Conservation (phyloP, 2,329 filamentous ascomycete species). For the Diplodia mutila region DNA sequence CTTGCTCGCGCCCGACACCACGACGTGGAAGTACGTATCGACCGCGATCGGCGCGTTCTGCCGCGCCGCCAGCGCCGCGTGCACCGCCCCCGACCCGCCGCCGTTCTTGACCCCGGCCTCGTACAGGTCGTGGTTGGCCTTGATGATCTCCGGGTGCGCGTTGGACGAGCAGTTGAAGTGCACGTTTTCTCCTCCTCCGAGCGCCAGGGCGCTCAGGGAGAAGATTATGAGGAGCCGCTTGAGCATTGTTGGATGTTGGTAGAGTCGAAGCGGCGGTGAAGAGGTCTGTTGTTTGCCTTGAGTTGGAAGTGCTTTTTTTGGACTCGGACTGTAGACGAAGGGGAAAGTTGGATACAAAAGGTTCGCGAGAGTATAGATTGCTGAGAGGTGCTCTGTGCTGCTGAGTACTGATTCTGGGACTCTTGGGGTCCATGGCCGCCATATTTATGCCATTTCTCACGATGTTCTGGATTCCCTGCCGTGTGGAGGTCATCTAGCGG, state of each 20-base stretch:
- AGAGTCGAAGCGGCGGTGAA: too few species aligned
- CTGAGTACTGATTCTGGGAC: constrained; percentile 12
- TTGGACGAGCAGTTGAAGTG: constrained; percentile 50
- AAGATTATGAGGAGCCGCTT: constrained; percentile 40
- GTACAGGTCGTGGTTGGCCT: constrained; percentile 37
- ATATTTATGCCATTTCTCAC: constrained; percentile 37
- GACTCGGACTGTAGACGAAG: not conserved
- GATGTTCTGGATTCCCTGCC: constrained; percentile 37
- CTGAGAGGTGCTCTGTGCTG: constrained; percentile 11
- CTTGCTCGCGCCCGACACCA: constrained; percentile 43
- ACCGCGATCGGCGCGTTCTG: constrained; percentile 41
- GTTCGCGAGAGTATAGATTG: constrained; percentile 2
- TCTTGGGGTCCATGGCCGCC: constrained; percentile 28
- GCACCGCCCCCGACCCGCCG: constrained; percentile 33
- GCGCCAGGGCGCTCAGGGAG: constrained; percentile 34
- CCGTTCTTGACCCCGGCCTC: constrained; percentile 30
- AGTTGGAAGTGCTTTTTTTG: not conserved
- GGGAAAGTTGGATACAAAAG: not conserved
- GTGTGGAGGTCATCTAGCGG: constrained; percentile 6
- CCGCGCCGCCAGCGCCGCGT: constrained; percentile 33
- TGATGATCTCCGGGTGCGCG: constrained; percentile 44
- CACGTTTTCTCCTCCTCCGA: constrained; percentile 32
- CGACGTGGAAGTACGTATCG: constrained; percentile 52
- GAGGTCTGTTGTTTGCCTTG: too few species aligned
- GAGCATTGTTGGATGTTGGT: constrained; percentile 32